Base-by-base conservation (phyloP, 2,329 filamentous ascomycete genomes). In the Aspergillus fructus region DNA sequence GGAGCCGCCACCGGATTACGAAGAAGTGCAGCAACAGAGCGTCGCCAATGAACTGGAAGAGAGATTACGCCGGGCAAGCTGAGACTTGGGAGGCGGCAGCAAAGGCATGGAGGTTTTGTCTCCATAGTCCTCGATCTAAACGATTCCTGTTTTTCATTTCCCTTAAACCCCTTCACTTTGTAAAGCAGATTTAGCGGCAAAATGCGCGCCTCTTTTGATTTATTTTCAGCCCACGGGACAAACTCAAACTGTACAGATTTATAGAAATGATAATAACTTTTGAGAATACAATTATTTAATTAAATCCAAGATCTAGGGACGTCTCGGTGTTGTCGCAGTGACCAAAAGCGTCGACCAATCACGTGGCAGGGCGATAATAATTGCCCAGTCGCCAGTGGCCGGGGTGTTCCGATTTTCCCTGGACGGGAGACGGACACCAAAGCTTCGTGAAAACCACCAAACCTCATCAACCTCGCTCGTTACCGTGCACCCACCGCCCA, bases 1-100 rank as follows among this genome's bases (percentile, higher is more conserved):
- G 45, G 93, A 94, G 70, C 91, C 93, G 5, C 93, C 93, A 48
- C 93, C 93, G 49, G 90, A 87, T 37, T 97, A 97, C 70, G 92
- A 97, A 68, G 91, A 96, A 73, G 90, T 90, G 27, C 93, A 97
- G 74, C 86, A 91, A 70, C 85, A 90, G 64, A 89, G 89, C 59
- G 81, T 93, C 63, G 87, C 88, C 46, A 84, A 89, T 60, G 90
- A 90, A 64, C 80, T 90, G 43, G 89, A 93, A 69, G 81, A 83
- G 61, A 80, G 83, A 64, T 76, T 74, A 55, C 73, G 70, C 47
- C 64, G 65, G 45, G 62, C 64, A 46, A 71, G 65, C 51, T 74
- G 56, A 68, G 34, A 37, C 34, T 34, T 23, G 17, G 12, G 12
- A n/a, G 9, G 15, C 4, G 21, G 5, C 11, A 13, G 33, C 15